Conservation (phyloP, 441 rosid species). For the Metrosideros polymorpha region DNA sequence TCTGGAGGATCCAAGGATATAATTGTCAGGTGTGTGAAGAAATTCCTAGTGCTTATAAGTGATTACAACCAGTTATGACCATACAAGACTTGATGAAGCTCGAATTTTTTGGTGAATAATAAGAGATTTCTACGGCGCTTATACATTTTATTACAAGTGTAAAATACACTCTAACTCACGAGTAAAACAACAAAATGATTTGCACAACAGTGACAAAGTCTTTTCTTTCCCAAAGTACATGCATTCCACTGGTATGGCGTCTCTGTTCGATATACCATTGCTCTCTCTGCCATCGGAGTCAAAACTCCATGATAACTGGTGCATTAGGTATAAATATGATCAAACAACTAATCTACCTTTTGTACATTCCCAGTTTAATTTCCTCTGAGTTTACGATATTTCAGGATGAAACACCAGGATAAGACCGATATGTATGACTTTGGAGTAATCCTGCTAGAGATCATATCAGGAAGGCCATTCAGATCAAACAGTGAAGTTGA, state of each 20-base stretch:
- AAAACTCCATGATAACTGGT: not conserved
- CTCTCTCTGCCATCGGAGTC: not conserved
- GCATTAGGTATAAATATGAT: not conserved
- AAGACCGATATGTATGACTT: constrained; percentile 63
- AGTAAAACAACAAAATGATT: not conserved
- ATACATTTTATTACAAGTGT: not conserved
- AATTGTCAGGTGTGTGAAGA: constrained; percentile 22
- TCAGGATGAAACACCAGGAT: constrained; percentile 34
- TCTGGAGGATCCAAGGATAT: constrained; percentile 32
- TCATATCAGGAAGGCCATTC: constrained; percentile 61
- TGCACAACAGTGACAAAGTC: not conserved
- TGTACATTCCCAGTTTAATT: not conserved
- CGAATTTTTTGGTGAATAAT: not conserved
- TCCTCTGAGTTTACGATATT: not conserved
- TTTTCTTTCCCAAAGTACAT: not conserved
- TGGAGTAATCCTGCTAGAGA: constrained; percentile 83
- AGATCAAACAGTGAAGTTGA: constrained; percentile 43
- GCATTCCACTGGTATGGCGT: not conserved
- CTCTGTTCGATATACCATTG: not conserved
- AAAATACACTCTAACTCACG: not conserved
- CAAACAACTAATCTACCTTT: not conserved
- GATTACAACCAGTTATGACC: not conserved
- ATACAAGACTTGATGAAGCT: not conserved
- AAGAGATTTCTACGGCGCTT: not conserved
- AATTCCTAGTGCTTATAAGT: not conserved